phyloP scores from a whole-genome alignment of 768 basidiomycete genomes.

The Chiua virens region DNA sequence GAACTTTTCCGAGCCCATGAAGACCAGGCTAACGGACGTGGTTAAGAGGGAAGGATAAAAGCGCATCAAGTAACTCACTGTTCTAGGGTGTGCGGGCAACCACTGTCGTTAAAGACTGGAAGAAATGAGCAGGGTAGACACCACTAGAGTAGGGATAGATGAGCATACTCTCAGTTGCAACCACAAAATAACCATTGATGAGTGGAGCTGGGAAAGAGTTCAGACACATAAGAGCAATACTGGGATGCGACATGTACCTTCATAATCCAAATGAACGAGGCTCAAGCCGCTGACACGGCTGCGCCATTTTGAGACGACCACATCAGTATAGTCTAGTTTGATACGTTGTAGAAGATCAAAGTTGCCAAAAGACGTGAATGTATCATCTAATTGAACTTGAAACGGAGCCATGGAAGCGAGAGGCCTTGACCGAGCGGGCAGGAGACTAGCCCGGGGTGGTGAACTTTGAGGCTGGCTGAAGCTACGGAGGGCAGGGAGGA shows the following conservation, averaged over 20 bases:
- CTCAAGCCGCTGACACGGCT: constrained; percentile 86
- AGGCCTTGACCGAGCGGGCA: constrained; percentile 5
- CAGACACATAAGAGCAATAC: constrained; percentile 10
- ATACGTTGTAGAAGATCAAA: constrained; percentile 81
- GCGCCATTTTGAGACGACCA: constrained; percentile 84
- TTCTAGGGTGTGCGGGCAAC: constrained; percentile 95
- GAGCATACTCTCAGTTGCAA: constrained; percentile 82
- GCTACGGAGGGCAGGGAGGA: neutral
- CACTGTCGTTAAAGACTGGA: constrained; percentile 89
- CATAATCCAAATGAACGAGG: constrained; percentile 88
- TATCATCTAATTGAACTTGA: constrained; percentile 17
- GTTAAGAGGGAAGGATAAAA: neutral
- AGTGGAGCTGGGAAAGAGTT: constrained; percentile 61
- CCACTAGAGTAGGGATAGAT: neutral
- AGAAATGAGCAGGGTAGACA: neutral
- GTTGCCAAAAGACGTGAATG: constrained; percentile 56
- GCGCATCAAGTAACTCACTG: constrained; percentile 55
- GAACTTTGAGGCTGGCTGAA: neutral
- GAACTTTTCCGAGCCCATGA: constrained; percentile 94
- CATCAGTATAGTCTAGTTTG: constrained; percentile 75
- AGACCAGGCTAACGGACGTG: constrained; percentile 61
- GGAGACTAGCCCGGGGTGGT: neutral
- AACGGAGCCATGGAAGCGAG: constrained; percentile 31
- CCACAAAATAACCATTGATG: constrained; percentile 88
- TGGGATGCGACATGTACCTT: constrained; percentile 50